Base-by-base conservation (phyloP, 2,329 filamentous ascomycete genomes). In the Paraconiothyrium brasiliense region DNA sequence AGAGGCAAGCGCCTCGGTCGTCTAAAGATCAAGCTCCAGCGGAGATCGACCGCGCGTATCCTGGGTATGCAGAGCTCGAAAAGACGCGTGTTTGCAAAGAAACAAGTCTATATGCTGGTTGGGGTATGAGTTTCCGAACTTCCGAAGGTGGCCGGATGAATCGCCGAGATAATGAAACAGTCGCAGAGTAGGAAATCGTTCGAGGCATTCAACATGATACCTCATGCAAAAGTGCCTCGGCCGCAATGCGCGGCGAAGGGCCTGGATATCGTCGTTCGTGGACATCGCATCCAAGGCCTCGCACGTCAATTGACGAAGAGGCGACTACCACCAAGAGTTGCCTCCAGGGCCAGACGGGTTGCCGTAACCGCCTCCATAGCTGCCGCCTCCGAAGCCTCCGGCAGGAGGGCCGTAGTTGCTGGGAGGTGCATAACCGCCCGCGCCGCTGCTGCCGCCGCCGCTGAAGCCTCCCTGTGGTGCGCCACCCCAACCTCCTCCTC, bases 311-410 rank as follows among this genome's bases (percentile, higher is more conserved):
- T 67, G 65, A 56, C 22, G 54, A 51, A 55, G 44, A 43, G 61
- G 59, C 9, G 61, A 80, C 74, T 87, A 87, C 85, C 85, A 92
- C 90, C 90, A 92, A 69, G 87, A 89, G 65, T 88, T 87, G 74
- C 87, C 86, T 62, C 87, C 87, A 58, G 78, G 83, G 67, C 86
- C 86, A 68, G 86, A 84, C 71, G 90, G 89, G 81, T 91, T 90
- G 79, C 90, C 90, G 80, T 92, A 92, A 79, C 87, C 81, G 67
- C 80, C 83, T 61, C 80, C 80, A 60, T 80, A 82, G 46, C 79
- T 74, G 57, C 80, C 77, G 59, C 82, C 68, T 54, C 71, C 66
- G 59, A 87, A 85, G 72, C 85, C 85, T 61, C 86, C 86, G 51
- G 71, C 82, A 64, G 84, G 88, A 67, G 84, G 88, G 79, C 90